Conservation (phyloP, 2,329 filamentous ascomycete species). For the Elsinoe ampelina region DNA sequence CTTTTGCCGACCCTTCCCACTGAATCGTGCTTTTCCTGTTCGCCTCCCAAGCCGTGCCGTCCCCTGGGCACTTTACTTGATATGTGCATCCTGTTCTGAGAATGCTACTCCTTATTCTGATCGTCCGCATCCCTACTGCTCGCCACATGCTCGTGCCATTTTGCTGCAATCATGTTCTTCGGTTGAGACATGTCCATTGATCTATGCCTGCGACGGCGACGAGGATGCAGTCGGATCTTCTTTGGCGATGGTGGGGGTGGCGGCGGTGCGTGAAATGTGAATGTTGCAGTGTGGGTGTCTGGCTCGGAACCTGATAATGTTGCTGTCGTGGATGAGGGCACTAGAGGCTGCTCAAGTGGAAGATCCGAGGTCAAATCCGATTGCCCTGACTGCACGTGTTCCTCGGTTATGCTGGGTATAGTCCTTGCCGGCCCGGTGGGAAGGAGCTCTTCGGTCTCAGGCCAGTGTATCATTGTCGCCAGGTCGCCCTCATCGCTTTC, state of each 20-base stretch:
- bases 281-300: background rate
- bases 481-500: too few relatives aligned
- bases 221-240: background rate
- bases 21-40: background rate
- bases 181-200: slow-evolving; percentile 5
- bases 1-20: background rate
- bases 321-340: too few relatives aligned
- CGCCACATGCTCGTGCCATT: slow-evolving; percentile 1
- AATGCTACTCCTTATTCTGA: background rate
- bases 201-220: background rate
- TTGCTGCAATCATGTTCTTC: background rate
- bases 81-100: background rate
- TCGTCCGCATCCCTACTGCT: background rate
- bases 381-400: too few relatives aligned
- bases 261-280: background rate
- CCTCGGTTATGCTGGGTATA: too few relatives aligned
- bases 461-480: too few relatives aligned
- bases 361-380: too few relatives aligned
- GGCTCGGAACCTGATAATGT: background rate
- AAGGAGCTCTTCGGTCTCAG: too few relatives aligned
- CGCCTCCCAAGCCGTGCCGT: background rate
- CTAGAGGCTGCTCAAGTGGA: too few relatives aligned
- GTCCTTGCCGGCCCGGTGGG: too few relatives aligned
- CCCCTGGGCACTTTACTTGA: background rate
- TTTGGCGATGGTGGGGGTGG: background rate